Conservation (phyloP, 148 eudicot genomes). For the Rhododendron simsii region DNA sequence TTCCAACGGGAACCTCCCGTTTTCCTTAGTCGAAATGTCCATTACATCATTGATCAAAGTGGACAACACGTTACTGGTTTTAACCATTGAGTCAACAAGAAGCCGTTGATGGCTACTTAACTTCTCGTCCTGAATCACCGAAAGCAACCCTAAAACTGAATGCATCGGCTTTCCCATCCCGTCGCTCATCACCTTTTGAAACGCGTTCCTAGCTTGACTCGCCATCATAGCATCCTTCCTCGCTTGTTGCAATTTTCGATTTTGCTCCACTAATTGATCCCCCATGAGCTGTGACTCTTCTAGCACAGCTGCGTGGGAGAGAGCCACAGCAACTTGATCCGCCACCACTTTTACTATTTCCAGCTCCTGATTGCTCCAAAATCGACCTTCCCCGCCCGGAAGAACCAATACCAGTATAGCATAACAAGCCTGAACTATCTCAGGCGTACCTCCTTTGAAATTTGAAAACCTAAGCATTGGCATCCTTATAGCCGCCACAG, state of each 20-base stretch:
- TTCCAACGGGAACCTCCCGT: constrained; percentile 61
- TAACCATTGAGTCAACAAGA: constrained; percentile 68
- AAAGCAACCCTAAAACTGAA: constrained; percentile 68
- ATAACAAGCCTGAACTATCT: constrained; percentile 62
- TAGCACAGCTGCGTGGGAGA: constrained; percentile 81
- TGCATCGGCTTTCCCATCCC: constrained; percentile 89
- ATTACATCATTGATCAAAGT: constrained; percentile 69
- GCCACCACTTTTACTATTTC: constrained; percentile 80
- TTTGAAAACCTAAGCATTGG: constrained; percentile 75
- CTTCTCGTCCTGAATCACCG: constrained; percentile 53
- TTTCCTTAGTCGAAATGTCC: constrained; percentile 60
- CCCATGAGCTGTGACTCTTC: constrained; percentile 81
- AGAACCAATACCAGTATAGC: constrained; percentile 75
- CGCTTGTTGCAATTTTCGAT: constrained; percentile 70
- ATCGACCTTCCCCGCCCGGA: constrained; percentile 42
- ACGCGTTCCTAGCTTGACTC: constrained; percentile 63
- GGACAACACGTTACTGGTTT: constrained; percentile 67
- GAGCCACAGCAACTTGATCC: constrained; percentile 94
- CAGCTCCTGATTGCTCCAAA: constrained; percentile 59
- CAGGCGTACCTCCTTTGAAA: constrained; percentile 87
- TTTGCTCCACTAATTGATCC: constrained; percentile 60
- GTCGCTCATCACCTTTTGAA: constrained; percentile 81
- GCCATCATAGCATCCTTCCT: constrained; percentile 73
- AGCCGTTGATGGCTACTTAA: constrained; percentile 36
- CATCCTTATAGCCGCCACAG: constrained; percentile 81